Percentiles rank a stretch among this genome's conserved stretches.
phyloP scores from a whole-genome alignment of 257 asterid species.

The Vinca minor region DNA sequence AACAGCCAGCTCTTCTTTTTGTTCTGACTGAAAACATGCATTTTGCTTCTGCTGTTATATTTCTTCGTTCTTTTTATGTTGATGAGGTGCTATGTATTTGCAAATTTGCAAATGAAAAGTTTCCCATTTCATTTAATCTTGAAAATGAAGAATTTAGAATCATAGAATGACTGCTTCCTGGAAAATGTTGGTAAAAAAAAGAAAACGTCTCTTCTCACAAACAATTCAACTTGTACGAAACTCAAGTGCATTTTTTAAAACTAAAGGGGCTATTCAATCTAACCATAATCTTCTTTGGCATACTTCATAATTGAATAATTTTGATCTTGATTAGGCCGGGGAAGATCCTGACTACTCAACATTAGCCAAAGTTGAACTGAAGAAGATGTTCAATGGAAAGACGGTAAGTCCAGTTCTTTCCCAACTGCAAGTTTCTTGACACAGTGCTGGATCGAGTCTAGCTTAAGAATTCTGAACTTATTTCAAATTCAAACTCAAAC shows the following conservation, averaged over 20 bases:
- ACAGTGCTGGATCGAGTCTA: too few species aligned
- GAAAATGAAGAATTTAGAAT: not conserved
- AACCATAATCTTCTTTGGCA: not conserved
- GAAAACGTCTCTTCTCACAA: too few species aligned
- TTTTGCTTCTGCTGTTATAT: not conserved
- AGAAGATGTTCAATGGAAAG: constrained; percentile 59
- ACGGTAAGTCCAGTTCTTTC: constrained; percentile 20
- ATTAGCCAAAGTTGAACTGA: constrained; percentile 58
- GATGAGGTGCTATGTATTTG: not conserved
- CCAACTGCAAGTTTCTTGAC: not conserved
- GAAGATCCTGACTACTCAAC: constrained; percentile 62
- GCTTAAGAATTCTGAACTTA: too few species aligned
- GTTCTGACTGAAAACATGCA: too few species aligned
- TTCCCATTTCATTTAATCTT: not conserved
- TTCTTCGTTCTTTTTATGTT: not conserved
- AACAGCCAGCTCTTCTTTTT: constrained; percentile 2
- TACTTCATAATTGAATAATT: not conserved
- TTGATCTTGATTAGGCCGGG: constrained; percentile 44
- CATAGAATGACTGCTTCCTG: not conserved
- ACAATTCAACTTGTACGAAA: too few species aligned
- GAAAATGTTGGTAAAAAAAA: too few species aligned
- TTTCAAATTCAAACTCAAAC: too few species aligned
- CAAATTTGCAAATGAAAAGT: not conserved
- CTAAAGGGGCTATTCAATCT: too few species aligned
- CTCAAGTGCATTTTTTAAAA: too few species aligned